phyloP scores from a whole-genome alignment of 495 filamentous ascomycete genomes.

The Lentithecium fluviatile region DNA sequence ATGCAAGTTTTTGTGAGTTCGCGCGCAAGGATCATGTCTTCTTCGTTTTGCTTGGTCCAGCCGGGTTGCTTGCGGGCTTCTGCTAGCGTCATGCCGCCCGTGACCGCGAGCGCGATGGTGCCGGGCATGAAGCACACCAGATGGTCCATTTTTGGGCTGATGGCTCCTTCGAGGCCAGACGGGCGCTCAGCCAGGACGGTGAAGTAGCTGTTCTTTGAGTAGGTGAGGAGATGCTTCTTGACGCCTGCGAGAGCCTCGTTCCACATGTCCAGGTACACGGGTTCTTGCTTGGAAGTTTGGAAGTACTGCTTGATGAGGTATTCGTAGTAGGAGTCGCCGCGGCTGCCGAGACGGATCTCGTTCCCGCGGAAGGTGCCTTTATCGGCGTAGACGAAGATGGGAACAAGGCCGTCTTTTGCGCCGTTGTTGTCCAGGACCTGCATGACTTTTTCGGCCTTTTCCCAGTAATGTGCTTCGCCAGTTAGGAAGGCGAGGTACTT shows the following conservation, averaged over 20 bases:
- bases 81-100: constrained; percentile 69
- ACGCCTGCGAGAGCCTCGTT: constrained; percentile 80
- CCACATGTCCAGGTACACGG: constrained; percentile 90
- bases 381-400: constrained; percentile 84
- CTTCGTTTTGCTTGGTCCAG: constrained; percentile 79
- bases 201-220: constrained; percentile 73
- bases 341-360: constrained; percentile 87
- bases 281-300: constrained; percentile 84
- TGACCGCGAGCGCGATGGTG: constrained; percentile 86
- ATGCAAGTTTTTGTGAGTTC: constrained; percentile 97
- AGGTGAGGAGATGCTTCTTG: constrained; percentile 86
- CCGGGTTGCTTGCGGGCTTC: constrained; percentile 66
- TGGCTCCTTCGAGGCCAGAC: constrained; percentile 58
- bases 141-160: constrained; percentile 96
- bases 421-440: constrained; percentile 79
- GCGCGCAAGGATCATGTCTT: constrained; percentile 77
- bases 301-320: constrained; percentile 97
- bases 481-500: constrained; percentile 96
- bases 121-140: constrained; percentile 97
- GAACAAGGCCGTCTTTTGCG: constrained; percentile 76
- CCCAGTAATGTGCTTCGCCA: constrained; percentile 89
- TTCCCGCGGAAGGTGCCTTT: constrained; percentile 73
- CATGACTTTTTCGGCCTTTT: constrained; percentile 86
- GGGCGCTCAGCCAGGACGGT: constrained; percentile 87
- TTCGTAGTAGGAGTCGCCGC: constrained; percentile 96